Percentiles rank a stretch among this genome's conserved stretches.
Conservation (phyloP, 192 early-diverging fungal genomes). For the Coemansia sp. region DNA sequence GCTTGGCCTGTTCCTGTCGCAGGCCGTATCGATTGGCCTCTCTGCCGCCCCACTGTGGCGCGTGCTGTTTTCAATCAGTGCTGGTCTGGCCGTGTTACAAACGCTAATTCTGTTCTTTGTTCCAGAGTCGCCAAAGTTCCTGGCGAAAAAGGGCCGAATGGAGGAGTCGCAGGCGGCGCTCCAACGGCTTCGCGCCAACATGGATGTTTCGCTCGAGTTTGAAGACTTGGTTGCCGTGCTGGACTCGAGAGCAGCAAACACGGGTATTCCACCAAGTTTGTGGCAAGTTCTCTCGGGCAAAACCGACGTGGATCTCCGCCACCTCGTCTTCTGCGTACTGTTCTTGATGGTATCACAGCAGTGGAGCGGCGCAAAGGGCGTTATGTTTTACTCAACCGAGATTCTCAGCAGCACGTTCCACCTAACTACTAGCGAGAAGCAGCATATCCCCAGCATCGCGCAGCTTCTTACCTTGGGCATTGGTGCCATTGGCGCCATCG, state of each 20-base stretch:
- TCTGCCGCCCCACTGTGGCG: slow-evolving; percentile 69
- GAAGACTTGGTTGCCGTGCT: slow-evolving; percentile 56
- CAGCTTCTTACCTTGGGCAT: slow-evolving; percentile 77
- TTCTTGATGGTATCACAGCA: slow-evolving; percentile 80
- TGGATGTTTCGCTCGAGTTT: slow-evolving; percentile 58
- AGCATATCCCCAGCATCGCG: slow-evolving; percentile 56
- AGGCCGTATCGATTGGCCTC: slow-evolving; percentile 62
- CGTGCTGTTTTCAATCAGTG: slow-evolving; percentile 62
- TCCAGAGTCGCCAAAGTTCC: slow-evolving; percentile 73
- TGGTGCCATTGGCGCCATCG: slow-evolving; percentile 67
- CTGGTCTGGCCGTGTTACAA: slow-evolving; percentile 61
- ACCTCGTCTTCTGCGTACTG: slow-evolving; percentile 61
- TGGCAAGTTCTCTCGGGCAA: slow-evolving; percentile 46
- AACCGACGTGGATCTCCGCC: slow-evolving; percentile 55
- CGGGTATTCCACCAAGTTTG: slow-evolving; percentile 29
- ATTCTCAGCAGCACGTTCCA: slow-evolving; percentile 62
- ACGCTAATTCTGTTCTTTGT: slow-evolving; percentile 64
- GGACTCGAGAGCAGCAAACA: slow-evolving; percentile 4
- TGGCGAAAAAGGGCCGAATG: slow-evolving; percentile 57
- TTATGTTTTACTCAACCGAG: slow-evolving; percentile 80
- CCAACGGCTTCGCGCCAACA: slow-evolving; percentile 51
- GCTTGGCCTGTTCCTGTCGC: slow-evolving; percentile 73
- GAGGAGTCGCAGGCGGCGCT: slow-evolving; percentile 56
- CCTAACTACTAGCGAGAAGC: slow-evolving; percentile 29
- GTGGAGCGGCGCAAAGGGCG: slow-evolving; percentile 87